phyloP scores from a whole-genome alignment of 805 yeast species.

The Candida andamanensis region DNA sequence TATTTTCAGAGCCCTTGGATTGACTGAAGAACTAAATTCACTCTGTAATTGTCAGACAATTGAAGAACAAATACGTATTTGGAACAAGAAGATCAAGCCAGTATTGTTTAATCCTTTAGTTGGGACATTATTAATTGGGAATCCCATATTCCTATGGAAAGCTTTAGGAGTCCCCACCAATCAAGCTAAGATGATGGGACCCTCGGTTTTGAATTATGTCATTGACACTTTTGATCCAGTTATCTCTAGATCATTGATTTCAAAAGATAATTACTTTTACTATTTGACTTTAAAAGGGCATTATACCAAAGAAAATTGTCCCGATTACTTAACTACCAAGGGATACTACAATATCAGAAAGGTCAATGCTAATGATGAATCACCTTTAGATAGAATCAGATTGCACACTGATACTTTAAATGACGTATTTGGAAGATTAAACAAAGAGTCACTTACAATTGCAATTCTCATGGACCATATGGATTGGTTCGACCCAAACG shows the following conservation, averaged over 20 bases:
- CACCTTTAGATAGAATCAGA: conserved; percentile 65
- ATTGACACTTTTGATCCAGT: conserved; percentile 77
- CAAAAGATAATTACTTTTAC: conserved; percentile 74
- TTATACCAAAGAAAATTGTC: conserved; percentile 63
- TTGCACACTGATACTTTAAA: conserved; percentile 75
- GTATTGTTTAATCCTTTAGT: conserved; percentile 67
- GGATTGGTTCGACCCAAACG: conserved; percentile 81
- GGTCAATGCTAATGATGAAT: conserved; percentile 19
- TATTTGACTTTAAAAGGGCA: conserved; percentile 60
- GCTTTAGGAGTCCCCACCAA: conserved; percentile 87
- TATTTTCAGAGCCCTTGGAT: conserved; percentile 54
- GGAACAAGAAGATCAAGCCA: conserved; percentile 62
- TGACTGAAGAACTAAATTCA: conserved; percentile 44
- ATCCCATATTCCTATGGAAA: conserved; percentile 82
- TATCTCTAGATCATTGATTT: conserved; percentile 55
- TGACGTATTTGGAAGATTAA: conserved; percentile 66
- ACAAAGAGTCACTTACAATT: conserved; percentile 59
- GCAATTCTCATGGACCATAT: conserved; percentile 87
- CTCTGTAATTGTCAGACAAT: conserved; percentile 55
- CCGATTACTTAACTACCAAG: conserved; percentile 61
- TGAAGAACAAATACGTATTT: conserved; percentile 57
- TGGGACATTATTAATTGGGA: conserved; percentile 65
- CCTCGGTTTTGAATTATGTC: conserved; percentile 64
- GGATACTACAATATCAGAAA: conserved; percentile 49
- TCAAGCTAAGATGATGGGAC: conserved; percentile 77